Evolutionary conservation across 1,139 yeast species (phyloP).

Genomic region (Blastobotrys ciferrii): DNA sequence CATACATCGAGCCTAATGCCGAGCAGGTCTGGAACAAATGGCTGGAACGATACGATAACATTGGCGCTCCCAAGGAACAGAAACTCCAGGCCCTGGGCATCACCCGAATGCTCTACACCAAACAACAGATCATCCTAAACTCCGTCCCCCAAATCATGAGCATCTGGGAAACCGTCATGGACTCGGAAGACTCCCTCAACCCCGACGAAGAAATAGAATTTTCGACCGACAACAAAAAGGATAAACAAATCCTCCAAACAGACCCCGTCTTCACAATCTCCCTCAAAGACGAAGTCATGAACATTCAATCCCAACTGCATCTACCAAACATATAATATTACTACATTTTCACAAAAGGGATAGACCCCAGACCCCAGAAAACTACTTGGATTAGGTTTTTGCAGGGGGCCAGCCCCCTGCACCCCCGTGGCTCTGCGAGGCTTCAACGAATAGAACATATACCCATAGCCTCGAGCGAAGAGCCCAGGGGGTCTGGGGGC

Average conservation of each 20-base stretch:
- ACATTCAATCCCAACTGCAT: background rate
- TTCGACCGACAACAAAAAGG: background rate
- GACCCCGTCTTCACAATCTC: background rate
- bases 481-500: no score
- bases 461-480: no score
- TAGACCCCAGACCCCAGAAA: no score
- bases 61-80: conserved; percentile 64
- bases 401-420: no score
- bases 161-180: conserved; percentile 10
- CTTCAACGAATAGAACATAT: no score
- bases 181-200: conserved; percentile 1
- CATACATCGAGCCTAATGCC: conserved; percentile 28
- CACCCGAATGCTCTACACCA: conserved; percentile 10
- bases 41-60: conserved; percentile 44
- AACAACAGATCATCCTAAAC: conserved; percentile 9
- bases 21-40: conserved; percentile 29
- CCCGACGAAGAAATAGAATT: background rate
- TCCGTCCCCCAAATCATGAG: conserved; percentile 11
- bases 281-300: background rate
- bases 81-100: conserved; percentile 16
- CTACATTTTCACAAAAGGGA: no score
- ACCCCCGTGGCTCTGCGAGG: no score
- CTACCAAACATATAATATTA: background rate
- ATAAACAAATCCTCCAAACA: background rate
- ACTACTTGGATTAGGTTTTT: no score